Conservation (phyloP, 1,284 basidiomycete genomes). For the Fistulinella cinereoalba region DNA sequence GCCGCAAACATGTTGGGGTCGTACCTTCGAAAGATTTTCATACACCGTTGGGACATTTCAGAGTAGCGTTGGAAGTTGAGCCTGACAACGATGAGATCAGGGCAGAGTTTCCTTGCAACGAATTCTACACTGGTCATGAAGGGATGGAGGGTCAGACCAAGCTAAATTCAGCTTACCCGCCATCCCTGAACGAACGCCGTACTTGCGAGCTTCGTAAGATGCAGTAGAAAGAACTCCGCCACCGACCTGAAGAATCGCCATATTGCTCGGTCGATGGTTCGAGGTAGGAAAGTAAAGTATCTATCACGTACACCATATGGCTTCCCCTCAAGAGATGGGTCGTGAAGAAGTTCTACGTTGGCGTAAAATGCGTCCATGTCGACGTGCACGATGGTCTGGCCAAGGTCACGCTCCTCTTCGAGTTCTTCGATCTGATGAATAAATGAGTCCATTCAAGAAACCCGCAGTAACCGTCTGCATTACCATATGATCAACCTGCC, state of each 20-base stretch:
- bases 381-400: slow-evolving; percentile 82
- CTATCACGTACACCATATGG: slow-evolving; percentile 74
- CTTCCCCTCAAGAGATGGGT: slow-evolving; percentile 79
- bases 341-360: slow-evolving; percentile 74
- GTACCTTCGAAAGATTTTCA: slow-evolving; percentile 71
- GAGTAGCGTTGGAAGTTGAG: slow-evolving; percentile 66
- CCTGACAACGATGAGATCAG: slow-evolving; percentile 78
- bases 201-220: slow-evolving; percentile 89
- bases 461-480: slow-evolving; percentile 33
- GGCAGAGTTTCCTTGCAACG: slow-evolving; percentile 92
- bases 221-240: slow-evolving; percentile 81
- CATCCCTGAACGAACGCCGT: slow-evolving; percentile 88
- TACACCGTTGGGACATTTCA: slow-evolving; percentile 68
- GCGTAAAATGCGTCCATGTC: slow-evolving; percentile 83
- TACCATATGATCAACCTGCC: slow-evolving; percentile 27
- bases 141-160: no score
- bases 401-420: slow-evolving; percentile 76
- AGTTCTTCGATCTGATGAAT: slow-evolving; percentile 63
- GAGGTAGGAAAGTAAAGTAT: background rate
- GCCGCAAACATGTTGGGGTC: slow-evolving; percentile 80
- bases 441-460: background rate
- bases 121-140: slow-evolving; percentile 52
- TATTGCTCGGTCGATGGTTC: background rate
- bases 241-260: slow-evolving; percentile 53
- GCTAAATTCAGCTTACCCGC: no score